Conservation (phyloP, 768 basidiomycete species). For the Rhodosporidiobolus sp. region DNA sequence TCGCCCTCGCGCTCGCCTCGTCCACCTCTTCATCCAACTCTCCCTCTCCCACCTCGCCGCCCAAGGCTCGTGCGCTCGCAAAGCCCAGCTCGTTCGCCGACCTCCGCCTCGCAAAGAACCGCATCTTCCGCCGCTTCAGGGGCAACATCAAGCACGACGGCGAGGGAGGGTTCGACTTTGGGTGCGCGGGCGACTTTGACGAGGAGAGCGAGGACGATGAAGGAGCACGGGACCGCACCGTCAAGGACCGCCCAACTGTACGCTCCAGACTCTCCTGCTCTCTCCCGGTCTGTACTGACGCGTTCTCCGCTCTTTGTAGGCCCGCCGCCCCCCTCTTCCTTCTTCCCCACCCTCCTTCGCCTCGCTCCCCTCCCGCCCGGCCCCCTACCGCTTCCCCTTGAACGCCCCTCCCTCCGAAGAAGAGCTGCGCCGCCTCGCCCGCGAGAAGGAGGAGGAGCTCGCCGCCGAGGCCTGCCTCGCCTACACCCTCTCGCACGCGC, state of each 20-base stretch:
- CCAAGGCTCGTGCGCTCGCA: not conserved
- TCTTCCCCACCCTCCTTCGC: not conserved
- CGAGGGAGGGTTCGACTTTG: constrained; percentile 20
- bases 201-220: constrained; percentile 71
- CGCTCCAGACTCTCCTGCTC: not conserved
- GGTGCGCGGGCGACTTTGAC: constrained; percentile 57
- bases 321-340: not conserved
- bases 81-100: constrained; percentile 26
- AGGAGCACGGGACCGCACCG: constrained; percentile 49
- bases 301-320: not conserved
- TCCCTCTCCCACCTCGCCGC: not conserved
- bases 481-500: constrained; percentile 46
- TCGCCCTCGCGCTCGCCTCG: not conserved
- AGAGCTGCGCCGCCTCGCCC: constrained; percentile 58
- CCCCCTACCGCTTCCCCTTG: constrained; percentile 37
- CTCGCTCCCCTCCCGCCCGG: constrained; percentile 51
- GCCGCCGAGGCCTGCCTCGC: constrained; percentile 25
- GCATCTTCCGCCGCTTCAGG: constrained; percentile 12
- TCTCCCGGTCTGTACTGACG: not conserved
- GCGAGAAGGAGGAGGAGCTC: constrained; percentile 57
- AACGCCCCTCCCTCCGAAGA: constrained; percentile 11
- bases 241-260: constrained; percentile 57
- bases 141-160: too few relatives aligned
- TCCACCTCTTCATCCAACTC: not conserved
- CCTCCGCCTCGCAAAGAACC: constrained; percentile 10